Percentiles rank a stretch among this genome's conserved stretches.
Conservation (phyloP, 73 alveolate genomes). For the Tetrahymena thermophila region DNA sequence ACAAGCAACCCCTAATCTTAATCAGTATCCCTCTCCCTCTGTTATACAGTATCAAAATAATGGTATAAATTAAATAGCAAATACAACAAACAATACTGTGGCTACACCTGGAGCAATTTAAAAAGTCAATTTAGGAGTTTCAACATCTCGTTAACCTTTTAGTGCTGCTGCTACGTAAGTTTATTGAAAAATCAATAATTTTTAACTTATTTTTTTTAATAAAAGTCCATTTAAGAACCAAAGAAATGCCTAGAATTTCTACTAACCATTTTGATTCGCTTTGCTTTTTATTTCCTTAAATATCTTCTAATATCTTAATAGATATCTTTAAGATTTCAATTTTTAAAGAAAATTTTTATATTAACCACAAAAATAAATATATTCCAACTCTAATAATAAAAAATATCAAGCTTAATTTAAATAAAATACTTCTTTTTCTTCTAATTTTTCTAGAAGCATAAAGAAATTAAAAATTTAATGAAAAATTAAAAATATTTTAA, state of each 20-base stretch:
- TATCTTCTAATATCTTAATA: background rate
- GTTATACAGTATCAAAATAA: background rate
- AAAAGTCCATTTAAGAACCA: background rate
- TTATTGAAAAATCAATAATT: background rate
- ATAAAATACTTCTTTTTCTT: background rate
- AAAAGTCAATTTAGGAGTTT: background rate
- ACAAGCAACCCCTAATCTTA: background rate
- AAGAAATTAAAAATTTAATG: background rate
- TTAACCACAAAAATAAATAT: background rate
- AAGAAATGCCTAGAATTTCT: background rate
- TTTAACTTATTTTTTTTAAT: background rate
- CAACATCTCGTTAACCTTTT: background rate
- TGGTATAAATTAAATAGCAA: background rate
- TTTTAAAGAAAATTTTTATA: too few relatives aligned
- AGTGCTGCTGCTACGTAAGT: background rate
- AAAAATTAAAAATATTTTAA: too few relatives aligned
- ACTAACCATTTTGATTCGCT: background rate
- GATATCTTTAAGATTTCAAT: background rate
- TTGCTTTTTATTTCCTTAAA: background rate
- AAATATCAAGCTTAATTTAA: too few relatives aligned
- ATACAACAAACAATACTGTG: background rate
- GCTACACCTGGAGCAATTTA: background rate
- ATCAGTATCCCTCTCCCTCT: background rate
- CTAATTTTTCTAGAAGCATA: background rate
- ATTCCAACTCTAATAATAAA: too few relatives aligned